Base-by-base conservation (phyloP, 352 stramenopile species). In the Globisporangium splendens region DNA sequence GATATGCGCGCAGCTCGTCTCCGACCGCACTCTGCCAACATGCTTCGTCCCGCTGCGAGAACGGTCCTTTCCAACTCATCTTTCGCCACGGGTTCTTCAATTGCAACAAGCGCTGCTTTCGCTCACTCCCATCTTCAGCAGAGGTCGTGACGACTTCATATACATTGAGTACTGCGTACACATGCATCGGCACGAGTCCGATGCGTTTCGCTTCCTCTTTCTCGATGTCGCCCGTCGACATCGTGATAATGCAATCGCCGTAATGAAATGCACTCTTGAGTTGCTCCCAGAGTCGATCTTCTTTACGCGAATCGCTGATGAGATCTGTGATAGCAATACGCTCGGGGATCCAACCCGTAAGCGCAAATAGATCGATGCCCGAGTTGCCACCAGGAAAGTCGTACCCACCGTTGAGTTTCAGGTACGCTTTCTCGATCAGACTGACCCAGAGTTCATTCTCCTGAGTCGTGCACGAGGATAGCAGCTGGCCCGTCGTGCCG, bases 291-390 rank as follows among this genome's bases (percentile, higher is more conserved):
- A 87, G 63, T 1, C 73, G 63, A 42, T 87, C 68, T 66, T 82
- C 73, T 24, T 65, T 56, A 1, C 18, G 14, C 13, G 55, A 15
- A 39, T 79, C 60, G 3, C 28, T 28, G 20, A 68, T 43, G 0
- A 91, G 43, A 46, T 86, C 73, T 1, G 67, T 68, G 21, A 88
- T 63, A 44, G 86, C 78, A 22, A 98, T 82, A 24, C 89, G 78
- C 73, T 99, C 96, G 0, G 97, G 97, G 50, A 99, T 98, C 96
- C 96, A 99, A 6, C 97, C 97, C 0, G 96, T 99, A 15, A 99
- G 78, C n/a, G 92, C 94, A 76, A 98, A 99, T 20, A 99, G 72
- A 75, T 99, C 97, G 46, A 99, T 97, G 18, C 95, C 94, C 54
- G 86, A 97, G 72, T 99, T 99, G 24, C 90, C 96, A 17, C 97